Evolutionary conservation across 148 eudicot genomes (phyloP).

Genomic region (Fallopia convolvulus): DNA sequence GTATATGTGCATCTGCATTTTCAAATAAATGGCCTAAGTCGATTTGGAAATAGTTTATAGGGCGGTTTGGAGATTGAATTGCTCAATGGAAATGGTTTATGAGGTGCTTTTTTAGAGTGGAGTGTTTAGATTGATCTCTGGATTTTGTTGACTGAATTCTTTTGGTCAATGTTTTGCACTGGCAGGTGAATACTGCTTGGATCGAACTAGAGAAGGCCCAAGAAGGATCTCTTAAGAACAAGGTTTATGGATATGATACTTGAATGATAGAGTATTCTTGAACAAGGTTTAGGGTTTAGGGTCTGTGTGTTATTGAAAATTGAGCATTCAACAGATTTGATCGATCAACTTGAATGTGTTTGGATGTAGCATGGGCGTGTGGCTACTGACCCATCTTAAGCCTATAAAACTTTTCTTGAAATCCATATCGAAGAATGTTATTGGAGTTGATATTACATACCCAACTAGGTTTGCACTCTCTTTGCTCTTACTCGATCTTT

Average conservation of each 20-base stretch:
- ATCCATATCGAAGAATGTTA: conserved; percentile 78
- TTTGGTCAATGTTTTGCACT: not conserved
- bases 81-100: not conserved
- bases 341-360: conserved; percentile 5
- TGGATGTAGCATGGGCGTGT: conserved; percentile 57
- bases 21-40: not conserved
- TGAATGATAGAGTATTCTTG: conserved; percentile 12
- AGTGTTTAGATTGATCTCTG: not conserved
- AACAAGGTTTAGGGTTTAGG: no score
- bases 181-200: conserved; percentile 87
- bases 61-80: not conserved
- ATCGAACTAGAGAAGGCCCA: conserved; percentile 69
- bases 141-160: not conserved
- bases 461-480: conserved; percentile 60
- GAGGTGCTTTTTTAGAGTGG: not conserved
- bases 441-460: conserved; percentile 53
- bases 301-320: not conserved
- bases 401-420: conserved; percentile 90
- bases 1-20: not conserved
- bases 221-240: conserved; percentile 69
- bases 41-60: not conserved
- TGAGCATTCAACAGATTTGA: not conserved
- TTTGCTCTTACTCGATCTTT: not conserved
- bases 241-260: conserved; percentile 75
- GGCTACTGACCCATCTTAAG: conserved; percentile 77